Conservation (phyloP, 2,329 filamentous ascomycete genomes). For the Xylogone sp. region DNA sequence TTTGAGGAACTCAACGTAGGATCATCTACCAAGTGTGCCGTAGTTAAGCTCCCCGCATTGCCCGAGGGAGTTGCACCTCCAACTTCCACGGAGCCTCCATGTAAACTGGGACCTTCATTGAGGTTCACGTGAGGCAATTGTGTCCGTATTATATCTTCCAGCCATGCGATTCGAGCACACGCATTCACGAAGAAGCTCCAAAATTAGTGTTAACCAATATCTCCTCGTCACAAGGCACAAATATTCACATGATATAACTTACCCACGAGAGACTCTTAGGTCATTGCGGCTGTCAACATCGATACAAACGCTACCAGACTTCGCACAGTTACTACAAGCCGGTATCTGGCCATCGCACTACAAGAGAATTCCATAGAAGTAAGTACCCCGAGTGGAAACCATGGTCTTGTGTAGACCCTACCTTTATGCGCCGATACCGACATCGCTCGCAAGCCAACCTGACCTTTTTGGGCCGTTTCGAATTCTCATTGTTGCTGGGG, state of each 20-base stretch:
- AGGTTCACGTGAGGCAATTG: slow-evolving; percentile 28
- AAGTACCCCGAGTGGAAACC: not conserved
- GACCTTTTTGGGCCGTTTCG: slow-evolving; percentile 28
- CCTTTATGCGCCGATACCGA: slow-evolving; percentile 33
- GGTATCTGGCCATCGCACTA: slow-evolving; percentile 35
- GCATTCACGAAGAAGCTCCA: slow-evolving; percentile 23
- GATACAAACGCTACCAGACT: slow-evolving; percentile 30
- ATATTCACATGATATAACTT: slow-evolving; percentile 11
- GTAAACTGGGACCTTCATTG: slow-evolving; percentile 17
- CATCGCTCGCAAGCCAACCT: slow-evolving; percentile 35
- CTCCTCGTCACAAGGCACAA: too few species aligned
- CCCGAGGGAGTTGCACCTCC: not conserved
- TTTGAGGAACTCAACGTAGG: not conserved
- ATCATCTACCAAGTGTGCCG: not conserved
- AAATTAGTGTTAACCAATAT: too few species aligned
- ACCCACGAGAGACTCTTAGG: slow-evolving; percentile 35
- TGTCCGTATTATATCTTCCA: slow-evolving; percentile 27
- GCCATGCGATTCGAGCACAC: slow-evolving; percentile 29
- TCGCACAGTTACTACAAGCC: slow-evolving; percentile 34
- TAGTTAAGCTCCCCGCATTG: not conserved
- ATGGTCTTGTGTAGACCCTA: slow-evolving; percentile 5
- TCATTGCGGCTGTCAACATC: slow-evolving; percentile 35
- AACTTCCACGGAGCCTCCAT: not conserved
- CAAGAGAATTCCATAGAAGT: not conserved
- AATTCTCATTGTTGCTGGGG: not conserved